Percentiles rank a stretch among this genome's conserved stretches.
These are phyloP conservation scores for Pezicula carpinea DNA, from an alignment of 2,329 filamentous ascomycete species.

Conservation along the genomic window DNA sequence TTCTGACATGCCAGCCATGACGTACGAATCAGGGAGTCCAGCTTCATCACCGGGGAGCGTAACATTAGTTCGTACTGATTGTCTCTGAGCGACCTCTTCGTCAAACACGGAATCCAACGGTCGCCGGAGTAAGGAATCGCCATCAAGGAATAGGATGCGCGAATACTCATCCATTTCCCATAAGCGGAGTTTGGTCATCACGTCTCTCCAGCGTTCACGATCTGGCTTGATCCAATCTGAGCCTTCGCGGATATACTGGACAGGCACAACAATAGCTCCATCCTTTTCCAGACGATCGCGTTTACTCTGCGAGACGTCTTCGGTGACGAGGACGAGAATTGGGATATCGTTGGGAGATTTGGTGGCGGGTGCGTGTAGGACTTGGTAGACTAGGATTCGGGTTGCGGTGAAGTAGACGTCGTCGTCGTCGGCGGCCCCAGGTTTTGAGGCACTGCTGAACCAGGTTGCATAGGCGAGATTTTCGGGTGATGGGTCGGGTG, in stretches of 20 bases:
- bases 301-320: slow-evolving; percentile 13
- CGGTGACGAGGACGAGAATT: not conserved
- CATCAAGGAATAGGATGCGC: slow-evolving; percentile 32
- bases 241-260: too few species aligned
- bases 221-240: slow-evolving; percentile 26
- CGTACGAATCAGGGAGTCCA: not conserved
- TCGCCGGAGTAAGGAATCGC: slow-evolving; percentile 28
- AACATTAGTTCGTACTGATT: not conserved
- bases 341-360: slow-evolving; percentile 19
- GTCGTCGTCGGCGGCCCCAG: too few species aligned
- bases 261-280: slow-evolving; percentile 33
- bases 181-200: slow-evolving; percentile 31
- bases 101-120: slow-evolving; percentile 31
- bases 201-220: slow-evolving; percentile 23
- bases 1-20: not conserved
- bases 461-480: too few species aligned
- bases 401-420: slow-evolving; percentile 33
- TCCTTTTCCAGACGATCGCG: slow-evolving; percentile 30
- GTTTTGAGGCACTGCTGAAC: too few species aligned
- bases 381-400: slow-evolving; percentile 36
- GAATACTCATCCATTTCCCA: slow-evolving; percentile 30
- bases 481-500: too few species aligned
- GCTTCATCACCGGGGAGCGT: slow-evolving; percentile 10
- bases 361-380: slow-evolving; percentile 34
- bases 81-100: slow-evolving; percentile 16